phyloP scores from a whole-genome alignment of 139 green algal genomes.

The Trebouxia sp. region DNA sequence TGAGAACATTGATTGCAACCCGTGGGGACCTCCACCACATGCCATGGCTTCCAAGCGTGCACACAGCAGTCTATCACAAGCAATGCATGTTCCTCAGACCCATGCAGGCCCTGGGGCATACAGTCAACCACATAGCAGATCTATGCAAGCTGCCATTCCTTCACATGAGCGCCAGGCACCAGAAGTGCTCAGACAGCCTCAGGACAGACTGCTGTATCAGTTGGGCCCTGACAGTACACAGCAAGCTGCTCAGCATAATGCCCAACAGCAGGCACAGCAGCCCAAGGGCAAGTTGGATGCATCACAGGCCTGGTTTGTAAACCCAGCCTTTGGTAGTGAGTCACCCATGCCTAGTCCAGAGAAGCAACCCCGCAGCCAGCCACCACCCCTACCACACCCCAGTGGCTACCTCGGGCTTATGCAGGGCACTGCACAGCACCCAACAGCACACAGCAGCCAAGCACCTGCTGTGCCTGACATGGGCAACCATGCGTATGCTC shows the following conservation, averaged over 20 bases:
- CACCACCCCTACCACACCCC: background rate
- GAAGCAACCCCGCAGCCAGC: conserved; percentile 9
- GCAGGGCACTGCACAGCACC: background rate
- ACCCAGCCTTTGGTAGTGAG: conserved; percentile 2
- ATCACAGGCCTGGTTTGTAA: conserved; percentile 25
- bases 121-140: no score
- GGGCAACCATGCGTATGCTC: no score
- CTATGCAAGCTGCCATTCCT: no score
- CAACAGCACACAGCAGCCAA: background rate
- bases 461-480: no score
- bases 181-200: no score
- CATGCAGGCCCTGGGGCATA: no score
- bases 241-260: background rate
- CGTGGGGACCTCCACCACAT: background rate
- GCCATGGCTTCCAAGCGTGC: no score
- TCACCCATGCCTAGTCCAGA: conserved; percentile 4
- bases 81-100: background rate
- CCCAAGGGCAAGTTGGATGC: background rate
- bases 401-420: background rate
- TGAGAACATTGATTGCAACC: background rate
- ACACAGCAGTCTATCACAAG: background rate
- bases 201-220: no score
- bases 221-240: background rate
- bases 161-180: no score
- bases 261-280: background rate